Evolutionary conservation across 2,329 filamentous ascomycete species (phyloP).

Genomic region (Trichoderma brevicompactum): DNA sequence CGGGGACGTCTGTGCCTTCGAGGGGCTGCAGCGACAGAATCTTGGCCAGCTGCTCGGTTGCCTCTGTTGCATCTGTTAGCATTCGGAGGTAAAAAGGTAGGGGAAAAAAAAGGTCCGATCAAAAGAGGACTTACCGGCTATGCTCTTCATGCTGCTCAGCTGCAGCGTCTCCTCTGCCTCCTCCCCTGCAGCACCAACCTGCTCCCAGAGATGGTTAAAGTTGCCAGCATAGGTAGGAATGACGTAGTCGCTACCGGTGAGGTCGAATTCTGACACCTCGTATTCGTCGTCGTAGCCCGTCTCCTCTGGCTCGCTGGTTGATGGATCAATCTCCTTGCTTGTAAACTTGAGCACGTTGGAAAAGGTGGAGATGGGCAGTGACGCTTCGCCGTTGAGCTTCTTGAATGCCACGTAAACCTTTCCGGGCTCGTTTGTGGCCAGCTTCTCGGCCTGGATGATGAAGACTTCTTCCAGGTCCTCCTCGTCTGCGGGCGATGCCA

Average conservation of each 20-base stretch:
- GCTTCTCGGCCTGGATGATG: slow-evolving; percentile 84
- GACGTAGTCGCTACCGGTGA: slow-evolving; percentile 91
- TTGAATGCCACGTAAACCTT: slow-evolving; percentile 96
- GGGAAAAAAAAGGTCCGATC: not conserved
- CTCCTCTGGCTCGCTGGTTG: slow-evolving; percentile 90
- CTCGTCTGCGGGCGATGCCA: slow-evolving; percentile 78
- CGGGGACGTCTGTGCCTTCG: slow-evolving; percentile 88
- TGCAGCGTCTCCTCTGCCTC: slow-evolving; percentile 91
- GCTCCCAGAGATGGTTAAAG: slow-evolving; percentile 95
- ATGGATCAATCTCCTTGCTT: slow-evolving; percentile 96
- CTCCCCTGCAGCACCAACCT: slow-evolving; percentile 84
- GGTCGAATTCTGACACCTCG: slow-evolving; percentile 90
- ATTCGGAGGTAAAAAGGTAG: not conserved
- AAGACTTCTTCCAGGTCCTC: slow-evolving; percentile 90
- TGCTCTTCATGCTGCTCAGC: slow-evolving; percentile 85
- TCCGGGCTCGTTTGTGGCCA: slow-evolving; percentile 83
- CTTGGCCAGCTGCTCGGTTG: slow-evolving; percentile 87
- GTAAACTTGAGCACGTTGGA: slow-evolving; percentile 96
- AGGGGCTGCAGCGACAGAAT: slow-evolving; percentile 88
- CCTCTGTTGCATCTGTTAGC: slow-evolving; percentile 62
- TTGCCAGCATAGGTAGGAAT: slow-evolving; percentile 91
- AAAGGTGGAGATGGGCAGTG: slow-evolving; percentile 81
- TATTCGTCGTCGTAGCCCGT: slow-evolving; percentile 97
- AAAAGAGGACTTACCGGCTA: slow-evolving; percentile 70
- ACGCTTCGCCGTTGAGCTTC: slow-evolving; percentile 73